These are phyloP conservation scores for Pichia ethanolica DNA, from an alignment of 805 yeast genomes.

Conservation along the genomic window DNA sequence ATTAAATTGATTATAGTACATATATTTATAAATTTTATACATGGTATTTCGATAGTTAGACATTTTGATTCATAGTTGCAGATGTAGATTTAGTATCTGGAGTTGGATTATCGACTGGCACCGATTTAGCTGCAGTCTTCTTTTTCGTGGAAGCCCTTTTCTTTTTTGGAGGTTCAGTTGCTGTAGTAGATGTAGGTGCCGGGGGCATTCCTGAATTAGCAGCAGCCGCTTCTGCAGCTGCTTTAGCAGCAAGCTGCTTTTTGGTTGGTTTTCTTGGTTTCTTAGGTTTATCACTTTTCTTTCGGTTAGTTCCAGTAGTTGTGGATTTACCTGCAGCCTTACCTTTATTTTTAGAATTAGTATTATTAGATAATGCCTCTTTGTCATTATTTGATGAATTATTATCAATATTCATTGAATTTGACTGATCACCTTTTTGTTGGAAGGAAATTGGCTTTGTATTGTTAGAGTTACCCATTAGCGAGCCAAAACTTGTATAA, in stretches of 20 bases:
- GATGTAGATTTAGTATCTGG: not conserved
- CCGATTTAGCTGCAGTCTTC: conserved; percentile 8
- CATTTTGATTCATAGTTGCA: not conserved
- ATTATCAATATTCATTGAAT: not conserved
- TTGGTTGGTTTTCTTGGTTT: conserved; percentile 27
- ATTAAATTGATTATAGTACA: too few species aligned
- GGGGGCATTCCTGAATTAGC: conserved; percentile 22
- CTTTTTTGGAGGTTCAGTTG: conserved; percentile 21
- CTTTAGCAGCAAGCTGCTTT: conserved; percentile 26
- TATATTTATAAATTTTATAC: too few species aligned
- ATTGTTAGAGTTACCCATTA: not conserved
- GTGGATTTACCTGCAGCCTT: not conserved
- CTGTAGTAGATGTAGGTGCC: conserved; percentile 4
- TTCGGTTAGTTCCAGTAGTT: conserved; percentile 1
- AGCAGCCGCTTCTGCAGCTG: conserved; percentile 19
- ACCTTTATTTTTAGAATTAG: not conserved
- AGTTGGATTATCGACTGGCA: not conserved
- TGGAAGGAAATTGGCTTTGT: not conserved
- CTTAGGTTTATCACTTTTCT: conserved; percentile 20
- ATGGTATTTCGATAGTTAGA: too few species aligned
- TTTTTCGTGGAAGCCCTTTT: conserved; percentile 24
- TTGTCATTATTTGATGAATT: not conserved
- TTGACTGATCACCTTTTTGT: not conserved
- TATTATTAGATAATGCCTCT: not conserved
- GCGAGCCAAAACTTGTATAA: conserved; percentile 2